These are phyloP conservation scores for Colletotrichum tanaceti DNA, from an alignment of 2,329 filamentous ascomycete genomes.

Conservation along the genomic window DNA sequence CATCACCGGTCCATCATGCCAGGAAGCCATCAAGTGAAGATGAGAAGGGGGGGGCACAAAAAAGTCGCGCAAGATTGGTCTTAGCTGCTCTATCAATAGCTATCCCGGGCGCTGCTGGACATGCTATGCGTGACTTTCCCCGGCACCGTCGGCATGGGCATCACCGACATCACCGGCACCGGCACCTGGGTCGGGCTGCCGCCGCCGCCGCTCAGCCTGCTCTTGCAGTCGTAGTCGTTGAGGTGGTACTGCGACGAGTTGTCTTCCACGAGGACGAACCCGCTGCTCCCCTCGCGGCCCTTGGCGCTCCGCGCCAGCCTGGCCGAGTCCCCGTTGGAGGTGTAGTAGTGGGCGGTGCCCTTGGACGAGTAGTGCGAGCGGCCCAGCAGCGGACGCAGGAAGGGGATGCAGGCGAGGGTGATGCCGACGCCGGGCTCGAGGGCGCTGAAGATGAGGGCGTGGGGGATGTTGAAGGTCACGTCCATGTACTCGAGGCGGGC, in stretches of 20 bases:
- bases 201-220: too few relatives aligned
- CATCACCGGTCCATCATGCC: too few relatives aligned
- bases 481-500: conserved; percentile 48
- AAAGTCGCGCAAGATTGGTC: too few relatives aligned
- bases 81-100: background rate
- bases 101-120: background rate
- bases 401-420: conserved; percentile 53
- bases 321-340: background rate
- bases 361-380: conserved; percentile 38
- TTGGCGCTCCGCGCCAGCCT: background rate
- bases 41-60: too few relatives aligned
- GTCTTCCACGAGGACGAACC: conserved; percentile 14
- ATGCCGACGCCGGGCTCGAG: conserved; percentile 55
- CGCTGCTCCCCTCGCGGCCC: background rate
- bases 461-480: conserved; percentile 50
- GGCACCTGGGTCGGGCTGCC: too few relatives aligned
- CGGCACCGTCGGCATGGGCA: background rate
- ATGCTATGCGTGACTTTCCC: background rate
- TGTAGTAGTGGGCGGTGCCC: conserved; percentile 33
- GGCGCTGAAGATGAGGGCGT: conserved; percentile 51
- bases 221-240: background rate
- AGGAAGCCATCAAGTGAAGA: too few relatives aligned
- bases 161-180: too few relatives aligned
- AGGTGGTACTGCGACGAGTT: conserved; percentile 10
- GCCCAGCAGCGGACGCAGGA: conserved; percentile 54